A percentile compares a stretch with the other conserved stretches of the same genome.
Conservation (phyloP, 257 asterid genomes). For the Rehmannia glutinosa region DNA sequence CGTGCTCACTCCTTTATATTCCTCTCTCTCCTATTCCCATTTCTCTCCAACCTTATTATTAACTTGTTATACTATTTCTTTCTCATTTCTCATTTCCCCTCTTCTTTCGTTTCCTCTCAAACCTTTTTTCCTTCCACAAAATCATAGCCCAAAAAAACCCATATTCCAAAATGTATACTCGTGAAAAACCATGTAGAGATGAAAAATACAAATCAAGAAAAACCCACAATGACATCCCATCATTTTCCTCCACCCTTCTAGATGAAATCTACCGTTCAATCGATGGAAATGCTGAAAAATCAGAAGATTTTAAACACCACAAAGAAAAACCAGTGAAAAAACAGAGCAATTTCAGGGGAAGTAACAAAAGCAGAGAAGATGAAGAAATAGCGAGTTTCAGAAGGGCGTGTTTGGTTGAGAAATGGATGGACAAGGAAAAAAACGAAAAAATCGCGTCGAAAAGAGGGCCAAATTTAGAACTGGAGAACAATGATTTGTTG, state of each 20-base stretch:
- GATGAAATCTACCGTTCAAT: slow-evolving; percentile 90
- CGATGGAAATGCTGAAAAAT: slow-evolving; percentile 37
- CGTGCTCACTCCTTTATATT: slow-evolving; percentile 31
- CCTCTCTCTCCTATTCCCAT: slow-evolving; percentile 6
- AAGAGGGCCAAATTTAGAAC: slow-evolving; percentile 12
- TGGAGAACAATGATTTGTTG: slow-evolving; percentile 39
- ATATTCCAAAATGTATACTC: slow-evolving; percentile 32
- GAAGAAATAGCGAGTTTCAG: slow-evolving; percentile 26
- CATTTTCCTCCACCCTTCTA: slow-evolving; percentile 81
- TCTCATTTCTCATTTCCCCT: slow-evolving; percentile 6
- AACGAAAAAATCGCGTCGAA: slow-evolving; percentile 11
- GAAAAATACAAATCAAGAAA: slow-evolving; percentile 27
- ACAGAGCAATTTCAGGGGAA: neutral
- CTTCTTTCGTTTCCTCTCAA: neutral
- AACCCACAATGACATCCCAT: slow-evolving; percentile 32
- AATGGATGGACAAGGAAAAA: slow-evolving; percentile 54
- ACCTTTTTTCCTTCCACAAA: neutral
- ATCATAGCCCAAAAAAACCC: neutral
- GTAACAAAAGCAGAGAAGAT: slow-evolving; percentile 10
- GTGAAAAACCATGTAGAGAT: slow-evolving; percentile 28
- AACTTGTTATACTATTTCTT: neutral
- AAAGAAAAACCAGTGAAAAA: slow-evolving; percentile 10
- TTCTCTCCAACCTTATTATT: neutral
- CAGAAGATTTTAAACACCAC: slow-evolving; percentile 16
- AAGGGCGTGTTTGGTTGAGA: slow-evolving; percentile 52